Evolutionary conservation across 441 rosid genomes (phyloP).

Genomic region (Populus hybrid): DNA sequence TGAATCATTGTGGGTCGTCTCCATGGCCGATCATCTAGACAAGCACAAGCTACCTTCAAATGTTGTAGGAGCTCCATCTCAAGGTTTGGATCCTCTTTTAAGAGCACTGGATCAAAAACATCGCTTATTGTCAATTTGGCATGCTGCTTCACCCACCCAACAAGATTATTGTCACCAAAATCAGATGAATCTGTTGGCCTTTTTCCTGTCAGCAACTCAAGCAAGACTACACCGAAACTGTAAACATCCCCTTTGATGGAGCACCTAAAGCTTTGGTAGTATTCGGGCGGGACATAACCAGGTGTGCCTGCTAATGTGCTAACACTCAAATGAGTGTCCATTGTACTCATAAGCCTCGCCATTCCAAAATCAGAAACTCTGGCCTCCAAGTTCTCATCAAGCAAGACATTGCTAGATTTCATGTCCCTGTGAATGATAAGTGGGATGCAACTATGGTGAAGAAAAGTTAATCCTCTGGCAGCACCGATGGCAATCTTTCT

Average conservation of each 20-base stretch:
- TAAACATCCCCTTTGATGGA: conserved; percentile 93
- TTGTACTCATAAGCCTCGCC: conserved; percentile 86
- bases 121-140: conserved; percentile 67
- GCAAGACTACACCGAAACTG: conserved; percentile 86
- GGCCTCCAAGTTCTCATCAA: conserved; percentile 82
- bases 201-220: conserved; percentile 87
- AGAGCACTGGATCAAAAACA: conserved; percentile 67
- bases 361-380: conserved; percentile 97
- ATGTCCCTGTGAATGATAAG: conserved; percentile 95
- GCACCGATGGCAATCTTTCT: conserved; percentile 94
- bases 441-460: conserved; percentile 89
- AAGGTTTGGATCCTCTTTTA: conserved; percentile 67
- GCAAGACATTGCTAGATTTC: conserved; percentile 94
- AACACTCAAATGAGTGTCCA: conserved; percentile 96
- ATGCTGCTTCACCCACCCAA: conserved; percentile 97
- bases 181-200: conserved; percentile 91
- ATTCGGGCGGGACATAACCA: conserved; percentile 97
- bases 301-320: conserved; percentile 98
- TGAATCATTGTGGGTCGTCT: conserved; percentile 77
- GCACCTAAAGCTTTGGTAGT: conserved; percentile 94
- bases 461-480: conserved; percentile 87
- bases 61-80: conserved; percentile 77
- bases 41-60: conserved; percentile 67
- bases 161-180: conserved; percentile 97
- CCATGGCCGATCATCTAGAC: conserved; percentile 72